Percentiles rank a stretch among this genome's conserved stretches.
Conservation (phyloP, 768 basidiomycete species). For the Clavaria fumosa region DNA sequence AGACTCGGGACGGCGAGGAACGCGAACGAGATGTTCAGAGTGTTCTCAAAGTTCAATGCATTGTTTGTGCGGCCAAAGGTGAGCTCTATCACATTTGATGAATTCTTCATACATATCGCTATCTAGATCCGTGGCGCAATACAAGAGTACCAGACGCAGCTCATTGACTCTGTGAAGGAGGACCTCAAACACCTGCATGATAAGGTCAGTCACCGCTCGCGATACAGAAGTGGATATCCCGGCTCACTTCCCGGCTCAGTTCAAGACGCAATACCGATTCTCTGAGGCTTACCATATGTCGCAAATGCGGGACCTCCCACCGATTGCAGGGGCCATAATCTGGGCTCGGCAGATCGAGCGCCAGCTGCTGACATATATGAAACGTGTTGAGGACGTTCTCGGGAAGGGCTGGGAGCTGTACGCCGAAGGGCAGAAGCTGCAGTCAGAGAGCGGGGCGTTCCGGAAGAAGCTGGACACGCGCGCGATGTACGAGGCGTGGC, state of each 20-base stretch:
- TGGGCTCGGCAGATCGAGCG: constrained; percentile 99
- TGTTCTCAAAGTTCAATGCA: constrained; percentile 97
- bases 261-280: constrained; percentile 91
- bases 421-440: constrained; percentile 96
- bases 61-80: constrained; percentile 94
- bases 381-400: constrained; percentile 94
- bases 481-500: constrained; percentile 92
- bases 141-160: constrained; percentile 96
- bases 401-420: constrained; percentile 98
- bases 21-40: constrained; percentile 98
- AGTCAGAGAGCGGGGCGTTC: constrained; percentile 82
- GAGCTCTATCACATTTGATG: constrained; percentile 8
- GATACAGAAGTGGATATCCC: background rate
- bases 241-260: constrained; percentile 26
- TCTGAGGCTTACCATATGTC: constrained; percentile 98
- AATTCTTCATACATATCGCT: background rate
- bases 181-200: constrained; percentile 92
- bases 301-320: constrained; percentile 94
- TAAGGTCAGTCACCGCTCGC: constrained; percentile 35
- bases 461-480: constrained; percentile 91
- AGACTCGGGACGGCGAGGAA: constrained; percentile 89
- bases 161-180: constrained; percentile 97
- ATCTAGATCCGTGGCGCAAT: constrained; percentile 88
- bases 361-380: constrained; percentile 94
- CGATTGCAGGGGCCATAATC: constrained; percentile 95